Evolutionary conservation across 306 rosid genomes (phyloP).

Genomic region (Argentina anserina): DNA sequence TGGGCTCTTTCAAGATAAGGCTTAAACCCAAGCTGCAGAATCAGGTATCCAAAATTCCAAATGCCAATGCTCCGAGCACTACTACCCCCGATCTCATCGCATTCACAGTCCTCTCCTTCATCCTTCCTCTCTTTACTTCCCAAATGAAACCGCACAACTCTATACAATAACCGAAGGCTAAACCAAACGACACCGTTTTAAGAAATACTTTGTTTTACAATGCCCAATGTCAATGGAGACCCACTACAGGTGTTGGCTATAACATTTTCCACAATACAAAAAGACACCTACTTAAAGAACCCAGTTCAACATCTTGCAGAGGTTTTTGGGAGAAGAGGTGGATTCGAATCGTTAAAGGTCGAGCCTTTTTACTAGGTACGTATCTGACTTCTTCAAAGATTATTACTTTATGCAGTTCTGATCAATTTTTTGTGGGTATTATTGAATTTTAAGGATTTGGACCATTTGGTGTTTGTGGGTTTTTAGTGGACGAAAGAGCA

Average conservation of each 20-base stretch:
- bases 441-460: not conserved
- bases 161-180: not conserved
- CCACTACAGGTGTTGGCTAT: not conserved
- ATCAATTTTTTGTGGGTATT: slow-evolving; percentile 8
- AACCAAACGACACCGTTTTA: not conserved
- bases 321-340: not conserved
- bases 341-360: not conserved
- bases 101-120: slow-evolving; percentile 52
- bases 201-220: no score
- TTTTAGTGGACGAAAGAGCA: slow-evolving; percentile 35
- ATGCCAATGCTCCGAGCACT: slow-evolving; percentile 82
- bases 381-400: not conserved
- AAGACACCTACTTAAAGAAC: not conserved
- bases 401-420: not conserved
- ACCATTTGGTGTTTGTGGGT: slow-evolving; percentile 4
- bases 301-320: not conserved
- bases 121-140: not conserved
- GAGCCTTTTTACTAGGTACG: not conserved
- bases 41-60: slow-evolving; percentile 88
- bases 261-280: not conserved
- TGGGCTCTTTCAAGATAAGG: slow-evolving; percentile 77
- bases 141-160: not conserved
- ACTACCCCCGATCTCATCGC: slow-evolving; percentile 75
- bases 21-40: slow-evolving; percentile 62
- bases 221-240: not conserved